Conservation (phyloP, 140 eudicot species). For the Senecio squalidus region DNA sequence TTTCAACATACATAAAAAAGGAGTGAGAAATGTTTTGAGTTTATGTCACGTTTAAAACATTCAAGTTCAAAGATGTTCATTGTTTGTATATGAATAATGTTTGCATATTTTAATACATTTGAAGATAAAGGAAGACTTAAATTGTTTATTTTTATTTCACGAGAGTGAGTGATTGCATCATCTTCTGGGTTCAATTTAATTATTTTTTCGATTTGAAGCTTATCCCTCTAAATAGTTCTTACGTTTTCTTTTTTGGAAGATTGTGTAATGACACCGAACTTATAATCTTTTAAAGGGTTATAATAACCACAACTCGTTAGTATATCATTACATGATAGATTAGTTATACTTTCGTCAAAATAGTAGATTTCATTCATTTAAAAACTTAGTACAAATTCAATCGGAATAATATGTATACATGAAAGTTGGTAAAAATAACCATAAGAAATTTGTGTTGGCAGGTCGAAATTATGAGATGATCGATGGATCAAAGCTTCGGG, state of each 20-base stretch:
- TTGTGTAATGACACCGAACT: background rate
- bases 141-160: background rate
- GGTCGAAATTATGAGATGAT: too few relatives aligned
- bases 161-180: constrained; percentile 16
- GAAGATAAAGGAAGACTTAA: background rate
- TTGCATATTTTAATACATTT: constrained; percentile 4
- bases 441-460: too few relatives aligned
- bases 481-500: too few relatives aligned
- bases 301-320: too few relatives aligned
- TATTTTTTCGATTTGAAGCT: constrained; percentile 3
- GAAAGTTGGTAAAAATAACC: too few relatives aligned
- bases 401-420: too few relatives aligned
- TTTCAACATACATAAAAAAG: background rate
- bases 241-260: too few relatives aligned
- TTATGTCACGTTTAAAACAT: constrained; percentile 15
- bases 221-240: constrained; percentile 15
- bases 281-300: too few relatives aligned
- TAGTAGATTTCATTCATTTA: too few relatives aligned
- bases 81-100: background rate
- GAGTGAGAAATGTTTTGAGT: background rate
- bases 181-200: background rate
- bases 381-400: too few relatives aligned
- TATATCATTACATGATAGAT: too few relatives aligned
- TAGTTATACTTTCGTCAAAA: too few relatives aligned
- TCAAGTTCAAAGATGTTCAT: background rate